phyloP scores from a whole-genome alignment of 108 stramenopile species.

The Nitzschia sp. region DNA sequence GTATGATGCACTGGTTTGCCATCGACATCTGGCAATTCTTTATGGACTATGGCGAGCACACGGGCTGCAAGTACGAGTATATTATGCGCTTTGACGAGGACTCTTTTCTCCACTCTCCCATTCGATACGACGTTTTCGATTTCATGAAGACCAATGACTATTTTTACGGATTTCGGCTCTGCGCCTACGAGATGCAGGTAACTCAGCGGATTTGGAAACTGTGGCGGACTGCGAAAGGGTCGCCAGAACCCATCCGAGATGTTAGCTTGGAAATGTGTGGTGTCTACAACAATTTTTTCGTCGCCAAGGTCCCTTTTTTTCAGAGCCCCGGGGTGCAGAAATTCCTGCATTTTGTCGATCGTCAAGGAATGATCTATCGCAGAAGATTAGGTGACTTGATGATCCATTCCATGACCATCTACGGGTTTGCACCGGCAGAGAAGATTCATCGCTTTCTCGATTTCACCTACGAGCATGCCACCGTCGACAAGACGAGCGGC shows the following conservation, averaged over 20 bases:
- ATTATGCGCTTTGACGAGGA: slow-evolving; percentile 87
- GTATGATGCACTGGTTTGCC: slow-evolving; percentile 83
- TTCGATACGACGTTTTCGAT: slow-evolving; percentile 75
- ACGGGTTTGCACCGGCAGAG: slow-evolving; percentile 56
- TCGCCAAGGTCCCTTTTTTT: slow-evolving; percentile 67
- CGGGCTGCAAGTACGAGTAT: slow-evolving; percentile 55
- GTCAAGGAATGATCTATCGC: slow-evolving; percentile 67
- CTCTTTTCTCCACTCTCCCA: slow-evolving; percentile 64
- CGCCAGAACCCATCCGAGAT: slow-evolving; percentile 28
- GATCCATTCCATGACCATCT: slow-evolving; percentile 73
- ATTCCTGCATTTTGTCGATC: slow-evolving; percentile 64
- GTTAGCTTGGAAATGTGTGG: slow-evolving; percentile 55
- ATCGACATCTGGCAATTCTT: slow-evolving; percentile 72
- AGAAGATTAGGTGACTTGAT: slow-evolving; percentile 75
- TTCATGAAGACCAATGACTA: slow-evolving; percentile 54
- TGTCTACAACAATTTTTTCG: slow-evolving; percentile 83
- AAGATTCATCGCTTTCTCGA: slow-evolving; percentile 79
- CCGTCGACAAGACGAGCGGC: slow-evolving; percentile 38
- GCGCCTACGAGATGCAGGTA: slow-evolving; percentile 61
- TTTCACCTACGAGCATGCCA: slow-evolving; percentile 79
- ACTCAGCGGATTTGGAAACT: slow-evolving; percentile 45
- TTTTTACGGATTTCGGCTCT: slow-evolving; percentile 72
- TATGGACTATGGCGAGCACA: slow-evolving; percentile 23
- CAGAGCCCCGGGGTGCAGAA: slow-evolving; percentile 40
- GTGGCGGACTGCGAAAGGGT: slow-evolving; percentile 23